Evolutionary conservation across 257 asterid species (phyloP).

Genomic region (Marsdenia floribunda): DNA sequence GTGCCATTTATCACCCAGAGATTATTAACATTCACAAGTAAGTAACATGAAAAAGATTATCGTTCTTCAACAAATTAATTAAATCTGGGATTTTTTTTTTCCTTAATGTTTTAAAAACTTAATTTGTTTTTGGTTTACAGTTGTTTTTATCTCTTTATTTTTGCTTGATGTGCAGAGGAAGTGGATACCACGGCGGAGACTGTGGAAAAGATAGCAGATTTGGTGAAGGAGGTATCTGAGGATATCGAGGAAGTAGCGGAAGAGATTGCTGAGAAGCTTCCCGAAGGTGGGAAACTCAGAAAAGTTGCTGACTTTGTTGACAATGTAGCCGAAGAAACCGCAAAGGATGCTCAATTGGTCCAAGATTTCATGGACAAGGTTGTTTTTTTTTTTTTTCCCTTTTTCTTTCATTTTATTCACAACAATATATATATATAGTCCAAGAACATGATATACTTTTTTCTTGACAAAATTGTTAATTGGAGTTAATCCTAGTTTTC

Average conservation of each 20-base stretch:
- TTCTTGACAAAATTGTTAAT: not conserved
- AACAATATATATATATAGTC: no score
- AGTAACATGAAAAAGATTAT: conserved; percentile 5
- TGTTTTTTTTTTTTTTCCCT: conserved; percentile 5
- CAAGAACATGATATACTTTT: no score
- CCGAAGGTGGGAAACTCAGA: conserved; percentile 45
- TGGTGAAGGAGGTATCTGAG: conserved; percentile 47
- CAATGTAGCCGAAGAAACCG: conserved; percentile 46
- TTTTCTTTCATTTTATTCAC: not conserved
- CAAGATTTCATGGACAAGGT: conserved; percentile 47
- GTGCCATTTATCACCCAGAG: conserved; percentile 34
- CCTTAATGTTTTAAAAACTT: no score
- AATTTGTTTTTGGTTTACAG: no score
- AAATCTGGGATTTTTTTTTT: no score
- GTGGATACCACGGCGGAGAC: conserved; percentile 52
- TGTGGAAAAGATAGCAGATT: not conserved
- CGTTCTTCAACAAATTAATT: no score
- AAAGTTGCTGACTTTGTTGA: conserved; percentile 35
- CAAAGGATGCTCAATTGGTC: conserved; percentile 32
- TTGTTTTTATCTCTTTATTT: not conserved
- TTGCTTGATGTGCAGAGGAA: conserved; percentile 30
- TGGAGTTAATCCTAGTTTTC: no score
- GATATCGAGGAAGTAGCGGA: conserved; percentile 57
- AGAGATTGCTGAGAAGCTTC: conserved; percentile 36
- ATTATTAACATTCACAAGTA: conserved; percentile 36